Evolutionary conservation across 2,329 filamentous ascomycete genomes (phyloP), one percentile per base, ranked within the genome.

Genomic region (Botrytis pseudocinerea): DNA sequence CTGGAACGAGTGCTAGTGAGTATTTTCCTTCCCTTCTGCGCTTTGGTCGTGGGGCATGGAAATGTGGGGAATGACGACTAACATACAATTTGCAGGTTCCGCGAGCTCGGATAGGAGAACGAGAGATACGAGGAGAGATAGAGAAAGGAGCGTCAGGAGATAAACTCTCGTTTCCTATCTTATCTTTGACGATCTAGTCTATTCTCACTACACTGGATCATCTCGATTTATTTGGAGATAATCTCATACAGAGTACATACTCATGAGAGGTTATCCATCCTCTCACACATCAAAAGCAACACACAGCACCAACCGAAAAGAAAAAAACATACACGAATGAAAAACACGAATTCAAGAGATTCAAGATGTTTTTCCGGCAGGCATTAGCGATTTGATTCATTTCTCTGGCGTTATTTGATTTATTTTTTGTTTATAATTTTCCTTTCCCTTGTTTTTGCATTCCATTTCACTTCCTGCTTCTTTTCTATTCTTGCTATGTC

Each of bases 1-100:
- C 79, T 4, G 79, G 77, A 5, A 80, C 79, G 69, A 80, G 78
- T 71, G 77, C 76, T 69, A 81, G 80, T 81, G 75, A 79, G 79
- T 79, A 71, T 64, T 35, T 28, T 57, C 28, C 51, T 46, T 44
- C 51, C 22, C 12, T 57, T 51, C n/a, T 20, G 35, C 40, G 32
- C 51, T 22, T 32, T 28, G 40, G 9, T 32, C 63, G 38, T 48
- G 25, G 35, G 28, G 28, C 12, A 35, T 35, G 28, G 22, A 20
- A 69, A 46, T 44, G 28, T 48, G 40, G 40, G 28, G 51, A 57
- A 62, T 51, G 22, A 18, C 9, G 42, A 35, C 69, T 70, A 63
- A 70, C 77, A 77, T 25, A 71, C 48, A 69, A 20, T 63, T 60
- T 28, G 65, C 51, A 80, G 79, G 79, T 66, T 79, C 77, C 69